Percentiles rank a stretch among this genome's conserved stretches.
Conservation (phyloP, 306 rosid species). For the Ochetophila trinervis region DNA sequence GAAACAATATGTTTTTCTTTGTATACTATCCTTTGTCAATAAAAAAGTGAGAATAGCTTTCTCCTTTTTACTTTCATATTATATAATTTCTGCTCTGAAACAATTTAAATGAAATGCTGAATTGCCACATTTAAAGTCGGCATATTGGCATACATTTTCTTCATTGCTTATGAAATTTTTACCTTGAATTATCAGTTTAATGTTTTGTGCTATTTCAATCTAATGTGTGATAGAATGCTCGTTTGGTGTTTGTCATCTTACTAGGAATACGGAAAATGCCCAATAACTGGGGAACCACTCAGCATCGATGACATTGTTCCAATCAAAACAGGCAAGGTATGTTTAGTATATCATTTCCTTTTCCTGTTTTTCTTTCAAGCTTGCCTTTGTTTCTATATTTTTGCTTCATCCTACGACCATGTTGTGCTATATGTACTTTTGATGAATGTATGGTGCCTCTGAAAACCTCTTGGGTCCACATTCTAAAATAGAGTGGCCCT, state of each 20-base stretch:
- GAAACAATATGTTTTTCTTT: too few relatives aligned
- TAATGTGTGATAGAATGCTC: not conserved
- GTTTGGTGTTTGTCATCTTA: constrained; percentile 16
- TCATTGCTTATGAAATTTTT: too few relatives aligned
- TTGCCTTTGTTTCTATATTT: not conserved
- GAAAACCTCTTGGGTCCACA: not conserved
- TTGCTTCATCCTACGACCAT: not conserved
- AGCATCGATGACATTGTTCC: constrained; percentile 74
- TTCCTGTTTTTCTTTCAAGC: not conserved
- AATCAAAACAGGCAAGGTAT: constrained; percentile 87
- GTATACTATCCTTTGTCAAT: too few relatives aligned
- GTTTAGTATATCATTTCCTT: constrained; percentile 1
- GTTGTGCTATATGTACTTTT: not conserved
- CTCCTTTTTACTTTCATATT: too few relatives aligned
- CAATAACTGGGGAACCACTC: constrained; percentile 83
- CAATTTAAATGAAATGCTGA: too few relatives aligned
- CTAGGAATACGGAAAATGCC: constrained; percentile 97
- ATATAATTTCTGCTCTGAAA: too few relatives aligned
- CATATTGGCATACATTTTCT: too few relatives aligned
- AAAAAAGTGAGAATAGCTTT: too few relatives aligned
- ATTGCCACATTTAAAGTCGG: too few relatives aligned
- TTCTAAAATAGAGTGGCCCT: not conserved
- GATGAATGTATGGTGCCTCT: not conserved
- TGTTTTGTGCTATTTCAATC: constrained; percentile 16
- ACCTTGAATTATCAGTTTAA: not conserved